Evolutionary conservation across 768 basidiomycete species (phyloP).

Genomic region (Boletus subparvulus): DNA sequence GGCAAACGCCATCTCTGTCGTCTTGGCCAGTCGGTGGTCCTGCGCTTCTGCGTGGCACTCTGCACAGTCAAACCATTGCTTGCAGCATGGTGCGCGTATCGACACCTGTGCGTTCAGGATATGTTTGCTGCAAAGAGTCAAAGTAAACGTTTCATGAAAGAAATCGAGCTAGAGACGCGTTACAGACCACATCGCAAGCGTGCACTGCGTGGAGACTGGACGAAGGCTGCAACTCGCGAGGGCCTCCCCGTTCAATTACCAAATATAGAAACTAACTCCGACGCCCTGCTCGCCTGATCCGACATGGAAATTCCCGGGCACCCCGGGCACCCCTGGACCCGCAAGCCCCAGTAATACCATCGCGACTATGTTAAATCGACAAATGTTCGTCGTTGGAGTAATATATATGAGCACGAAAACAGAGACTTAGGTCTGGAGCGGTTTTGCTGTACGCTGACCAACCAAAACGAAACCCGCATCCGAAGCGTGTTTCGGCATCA

Average conservation of each 20-base stretch:
- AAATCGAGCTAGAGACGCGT: background rate
- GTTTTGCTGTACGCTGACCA: no score
- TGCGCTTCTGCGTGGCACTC: slow-evolving; percentile 90
- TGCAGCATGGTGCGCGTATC: slow-evolving; percentile 96
- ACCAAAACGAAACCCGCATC: no score
- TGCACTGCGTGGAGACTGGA: background rate
- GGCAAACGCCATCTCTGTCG: slow-evolving; percentile 79
- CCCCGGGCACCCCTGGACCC: no score
- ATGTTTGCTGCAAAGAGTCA: slow-evolving; percentile 68
- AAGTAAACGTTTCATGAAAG: background rate
- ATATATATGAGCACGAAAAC: no score
- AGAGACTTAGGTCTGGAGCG: no score
- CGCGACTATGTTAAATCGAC: no score
- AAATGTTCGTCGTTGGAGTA: no score
- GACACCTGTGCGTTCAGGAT: slow-evolving; percentile 95
- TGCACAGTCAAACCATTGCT: slow-evolving; percentile 95
- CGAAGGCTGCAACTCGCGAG: background rate
- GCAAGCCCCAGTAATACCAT: no score
- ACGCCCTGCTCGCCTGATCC: no score
- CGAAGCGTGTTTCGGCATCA: no score
- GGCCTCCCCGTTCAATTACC: background rate
- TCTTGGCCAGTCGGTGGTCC: slow-evolving; percentile 69
- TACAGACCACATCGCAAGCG: slow-evolving; percentile 28
- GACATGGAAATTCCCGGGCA: no score
- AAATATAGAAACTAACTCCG: background rate